Conservation (phyloP, 345 rosid species). For the Melastoma malabathricum region DNA sequence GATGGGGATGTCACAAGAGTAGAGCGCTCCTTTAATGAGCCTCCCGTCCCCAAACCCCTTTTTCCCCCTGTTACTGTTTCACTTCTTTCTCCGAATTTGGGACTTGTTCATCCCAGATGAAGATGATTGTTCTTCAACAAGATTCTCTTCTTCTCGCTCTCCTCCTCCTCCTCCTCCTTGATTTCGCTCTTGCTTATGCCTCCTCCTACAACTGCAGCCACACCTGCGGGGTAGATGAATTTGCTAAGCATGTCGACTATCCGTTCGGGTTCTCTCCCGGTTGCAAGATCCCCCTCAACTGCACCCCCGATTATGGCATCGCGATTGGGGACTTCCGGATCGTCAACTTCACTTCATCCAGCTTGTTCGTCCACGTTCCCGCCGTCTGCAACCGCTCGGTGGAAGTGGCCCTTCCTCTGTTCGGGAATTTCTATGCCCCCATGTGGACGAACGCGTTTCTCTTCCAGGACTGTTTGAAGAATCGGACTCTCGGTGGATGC, state of each 20-base stretch:
- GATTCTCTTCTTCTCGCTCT: too few relatives aligned
- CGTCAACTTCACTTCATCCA: slow-evolving; percentile 30
- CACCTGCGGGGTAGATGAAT: slow-evolving; percentile 23
- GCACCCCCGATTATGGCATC: slow-evolving; percentile 8
- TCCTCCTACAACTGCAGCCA: slow-evolving; percentile 17
- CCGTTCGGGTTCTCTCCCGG: slow-evolving; percentile 63
- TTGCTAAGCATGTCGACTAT: slow-evolving; percentile 16
- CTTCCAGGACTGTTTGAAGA: slow-evolving; percentile 25
- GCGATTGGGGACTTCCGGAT: slow-evolving; percentile 35
- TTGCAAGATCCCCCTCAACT: slow-evolving; percentile 34
- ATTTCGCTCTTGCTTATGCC: too few relatives aligned
- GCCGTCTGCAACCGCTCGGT: slow-evolving; percentile 31
- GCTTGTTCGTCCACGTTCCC: slow-evolving; percentile 28
- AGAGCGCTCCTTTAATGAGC: too few relatives aligned
- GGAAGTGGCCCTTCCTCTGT: slow-evolving; percentile 15
- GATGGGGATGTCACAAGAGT: too few relatives aligned
- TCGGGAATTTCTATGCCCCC: slow-evolving; percentile 24
- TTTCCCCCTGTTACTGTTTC: too few relatives aligned
- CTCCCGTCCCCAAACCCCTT: too few relatives aligned
- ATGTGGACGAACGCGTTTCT: slow-evolving; percentile 37
- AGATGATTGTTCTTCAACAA: too few relatives aligned
- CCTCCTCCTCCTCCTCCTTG: too few relatives aligned
- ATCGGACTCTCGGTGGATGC: slow-evolving; percentile 14
- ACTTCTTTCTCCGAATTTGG: too few relatives aligned
- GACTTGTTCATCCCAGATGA: too few relatives aligned